Base-by-base conservation (phyloP, 1,284 basidiomycete genomes). In the Ganoderma boninense region DNA sequence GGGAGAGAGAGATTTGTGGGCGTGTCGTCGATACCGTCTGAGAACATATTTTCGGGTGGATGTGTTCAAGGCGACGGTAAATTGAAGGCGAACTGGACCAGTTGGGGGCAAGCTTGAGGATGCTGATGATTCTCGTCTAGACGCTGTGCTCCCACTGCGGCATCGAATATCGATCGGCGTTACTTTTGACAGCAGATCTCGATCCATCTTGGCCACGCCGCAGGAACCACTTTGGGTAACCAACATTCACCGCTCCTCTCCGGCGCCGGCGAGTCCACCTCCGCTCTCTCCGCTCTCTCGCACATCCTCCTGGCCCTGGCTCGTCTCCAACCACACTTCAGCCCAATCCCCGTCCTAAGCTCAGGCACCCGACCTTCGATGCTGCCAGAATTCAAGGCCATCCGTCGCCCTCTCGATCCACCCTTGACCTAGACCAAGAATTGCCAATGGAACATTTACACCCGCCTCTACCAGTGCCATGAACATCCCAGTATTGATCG, bases 1-100 rank as follows among this genome's bases (percentile, higher is more conserved):
- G 95, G 93, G 2, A 87, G 84, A 26, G 89, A 84, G 56, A 87
- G 83, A 82, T 93, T 96, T 62, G 92, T 92, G 60, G 90, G 85
- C 26, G 84, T 81, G 73, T 89, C 88, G 64, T 87, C 85, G 69
- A 86, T 83, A 76, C 64, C 73, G 66, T 81, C 84, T 69, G 81
- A 79, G 26, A 80, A 79, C 82, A 83, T 85, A 35, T 13, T 43
- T 42, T 23, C 13, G 14, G 42, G 11, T 62, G 60, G 7, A 20
- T 16, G 14, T 18, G 54, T 26, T 14, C 49, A 52, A 52, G 49
- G 23, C n/a, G 23, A 26, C 14, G n/a, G 23, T 6, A 18, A 13
- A 32, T 32, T 32, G 54, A 57, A 35, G 54, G 54, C 29, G 6
- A 20, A 18, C 7, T 14, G 23, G 20, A 11, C 14, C 54, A 8